Percentiles rank a stretch among this genome's conserved stretches.
phyloP scores from a whole-genome alignment of 805 yeast species.

The Monosporozyma yasuniensis region DNA sequence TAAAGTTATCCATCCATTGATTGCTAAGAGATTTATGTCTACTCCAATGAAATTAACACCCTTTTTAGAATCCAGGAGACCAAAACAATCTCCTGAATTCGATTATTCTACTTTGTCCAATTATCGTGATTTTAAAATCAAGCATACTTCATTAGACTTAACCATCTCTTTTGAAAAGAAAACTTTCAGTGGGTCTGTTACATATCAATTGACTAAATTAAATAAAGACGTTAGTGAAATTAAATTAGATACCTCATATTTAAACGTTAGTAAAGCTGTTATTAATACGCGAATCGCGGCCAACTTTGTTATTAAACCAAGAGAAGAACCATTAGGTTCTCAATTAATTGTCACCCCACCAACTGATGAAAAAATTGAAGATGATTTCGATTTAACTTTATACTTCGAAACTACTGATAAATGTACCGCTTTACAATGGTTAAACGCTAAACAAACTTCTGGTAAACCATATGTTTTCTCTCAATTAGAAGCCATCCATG shows the following conservation, averaged over 20 bases:
- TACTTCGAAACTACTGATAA: constrained; percentile 60
- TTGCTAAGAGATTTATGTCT: background rate
- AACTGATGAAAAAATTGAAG: background rate
- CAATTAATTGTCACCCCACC: constrained; percentile 34
- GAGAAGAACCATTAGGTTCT: constrained; percentile 52
- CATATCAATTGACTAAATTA: constrained; percentile 34
- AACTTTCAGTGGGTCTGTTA: constrained; percentile 47
- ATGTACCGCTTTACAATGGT: constrained; percentile 83
- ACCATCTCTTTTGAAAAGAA: constrained; percentile 47
- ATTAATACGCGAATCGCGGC: constrained; percentile 34
- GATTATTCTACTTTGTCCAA: constrained; percentile 80
- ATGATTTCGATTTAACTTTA: constrained; percentile 31
- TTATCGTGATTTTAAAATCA: constrained; percentile 45
- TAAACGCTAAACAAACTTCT: constrained; percentile 63
- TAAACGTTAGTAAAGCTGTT: constrained; percentile 38
- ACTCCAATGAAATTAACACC: constrained; percentile 16
- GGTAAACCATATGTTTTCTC: constrained; percentile 68
- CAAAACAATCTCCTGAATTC: constrained; percentile 36
- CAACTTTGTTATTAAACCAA: constrained; percentile 29
- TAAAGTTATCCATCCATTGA: background rate
- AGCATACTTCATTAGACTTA: constrained; percentile 44
- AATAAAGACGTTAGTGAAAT: constrained; percentile 21
- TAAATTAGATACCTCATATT: constrained; percentile 59
- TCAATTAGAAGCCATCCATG: constrained; percentile 88
- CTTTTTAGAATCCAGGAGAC: constrained; percentile 24